Conservation (phyloP, 2,329 filamentous ascomycete species). For the Bisporella sp. region DNA sequence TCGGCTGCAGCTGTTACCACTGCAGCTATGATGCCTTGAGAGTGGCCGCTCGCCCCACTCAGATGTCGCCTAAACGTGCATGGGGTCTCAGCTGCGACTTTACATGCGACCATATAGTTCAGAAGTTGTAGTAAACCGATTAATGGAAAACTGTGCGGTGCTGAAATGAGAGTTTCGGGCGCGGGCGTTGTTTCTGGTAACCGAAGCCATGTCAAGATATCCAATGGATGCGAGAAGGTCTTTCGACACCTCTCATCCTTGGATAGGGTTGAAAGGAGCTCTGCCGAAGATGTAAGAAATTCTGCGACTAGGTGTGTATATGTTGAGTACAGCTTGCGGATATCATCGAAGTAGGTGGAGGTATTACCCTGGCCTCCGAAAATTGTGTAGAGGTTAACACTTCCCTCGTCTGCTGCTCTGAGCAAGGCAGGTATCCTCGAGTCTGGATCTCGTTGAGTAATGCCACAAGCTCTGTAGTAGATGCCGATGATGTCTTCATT, state of each 20-base stretch:
- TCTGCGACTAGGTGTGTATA: not conserved
- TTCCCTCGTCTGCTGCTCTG: not conserved
- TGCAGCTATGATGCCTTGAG: conserved; percentile 88
- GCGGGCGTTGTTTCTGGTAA: not conserved
- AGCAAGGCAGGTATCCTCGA: not conserved
- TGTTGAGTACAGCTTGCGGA: not conserved
- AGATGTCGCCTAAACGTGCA: conserved; percentile 76
- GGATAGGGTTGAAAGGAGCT: not conserved
- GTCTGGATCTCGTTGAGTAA: not conserved
- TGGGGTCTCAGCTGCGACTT: conserved; percentile 78
- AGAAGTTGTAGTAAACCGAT: conserved; percentile 91
- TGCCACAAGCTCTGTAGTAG: not conserved
- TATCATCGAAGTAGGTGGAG: conserved; percentile 6
- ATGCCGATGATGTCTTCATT: not conserved
- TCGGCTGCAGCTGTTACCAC: conserved; percentile 81
- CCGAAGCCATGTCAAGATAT: not conserved
- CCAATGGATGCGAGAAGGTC: not conserved
- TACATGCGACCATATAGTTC: conserved; percentile 89
- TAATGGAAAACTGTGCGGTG: conserved; percentile 85
- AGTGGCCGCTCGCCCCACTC: conserved; percentile 80
- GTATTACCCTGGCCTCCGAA: conserved; percentile 27
- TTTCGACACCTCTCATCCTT: not conserved
- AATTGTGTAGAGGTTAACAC: conserved; percentile 4
- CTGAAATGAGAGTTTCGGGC: conserved; percentile 56
- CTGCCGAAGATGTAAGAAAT: conserved; percentile 2